Evolutionary conservation across 2,329 filamentous ascomycete genomes (phyloP).

Genomic region (Colletotrichum sp.): DNA sequence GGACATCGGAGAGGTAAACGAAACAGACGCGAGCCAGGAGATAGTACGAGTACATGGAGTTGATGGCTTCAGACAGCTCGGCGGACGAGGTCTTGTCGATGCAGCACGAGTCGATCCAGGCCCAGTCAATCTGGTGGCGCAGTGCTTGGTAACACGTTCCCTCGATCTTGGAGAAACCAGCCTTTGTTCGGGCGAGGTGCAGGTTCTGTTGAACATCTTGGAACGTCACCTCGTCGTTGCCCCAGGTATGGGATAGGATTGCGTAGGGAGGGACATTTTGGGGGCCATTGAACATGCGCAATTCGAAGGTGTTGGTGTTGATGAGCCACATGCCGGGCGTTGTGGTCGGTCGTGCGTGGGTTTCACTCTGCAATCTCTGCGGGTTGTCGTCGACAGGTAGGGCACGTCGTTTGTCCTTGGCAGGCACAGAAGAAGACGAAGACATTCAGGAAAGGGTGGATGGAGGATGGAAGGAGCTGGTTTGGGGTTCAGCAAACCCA

Average conservation of each 20-base stretch:
- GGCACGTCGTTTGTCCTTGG: neutral
- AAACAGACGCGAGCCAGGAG: constrained; percentile 21
- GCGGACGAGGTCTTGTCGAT: constrained; percentile 21
- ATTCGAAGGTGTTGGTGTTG: constrained; percentile 1
- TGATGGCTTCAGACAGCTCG: constrained; percentile 23
- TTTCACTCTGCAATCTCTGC: neutral
- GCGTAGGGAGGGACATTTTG: constrained; percentile 27
- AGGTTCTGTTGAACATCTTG: constrained; percentile 26
- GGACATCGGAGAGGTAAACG: constrained; percentile 21
- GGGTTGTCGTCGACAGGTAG: neutral
- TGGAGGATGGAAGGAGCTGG: neutral
- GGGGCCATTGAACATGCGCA: neutral
- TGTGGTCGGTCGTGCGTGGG: neutral
- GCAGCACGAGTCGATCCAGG: constrained; percentile 22
- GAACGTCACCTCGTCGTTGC: constrained; percentile 27
- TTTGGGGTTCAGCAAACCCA: neutral
- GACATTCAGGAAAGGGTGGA: neutral
- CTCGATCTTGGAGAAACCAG: constrained; percentile 20
- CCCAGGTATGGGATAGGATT: constrained; percentile 35
- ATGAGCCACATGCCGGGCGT: constrained; percentile 21
- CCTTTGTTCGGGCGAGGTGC: neutral
- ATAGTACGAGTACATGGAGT: constrained; percentile 26
- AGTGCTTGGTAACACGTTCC: constrained; percentile 19
- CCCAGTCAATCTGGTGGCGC: constrained; percentile 14
- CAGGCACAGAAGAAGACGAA: neutral